These are phyloP conservation scores for Closterium sp. DNA, from an alignment of 139 green algal species.

Conservation along the genomic window DNA sequence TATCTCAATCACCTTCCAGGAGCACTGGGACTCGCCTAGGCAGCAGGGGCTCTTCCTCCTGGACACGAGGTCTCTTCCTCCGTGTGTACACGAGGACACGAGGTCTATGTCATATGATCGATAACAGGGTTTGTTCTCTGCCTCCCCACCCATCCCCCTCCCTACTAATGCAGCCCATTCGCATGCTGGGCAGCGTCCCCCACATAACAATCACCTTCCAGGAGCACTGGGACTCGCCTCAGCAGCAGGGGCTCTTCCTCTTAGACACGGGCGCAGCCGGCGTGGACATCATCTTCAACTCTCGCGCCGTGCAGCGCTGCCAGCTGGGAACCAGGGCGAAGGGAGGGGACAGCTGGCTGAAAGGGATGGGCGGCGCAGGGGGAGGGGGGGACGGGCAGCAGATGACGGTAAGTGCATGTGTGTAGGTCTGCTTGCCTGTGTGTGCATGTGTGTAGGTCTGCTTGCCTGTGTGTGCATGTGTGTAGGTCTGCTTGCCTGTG, in stretches of 20 bases:
- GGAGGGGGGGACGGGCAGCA: not conserved
- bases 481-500: too few species aligned
- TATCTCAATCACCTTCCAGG: not conserved
- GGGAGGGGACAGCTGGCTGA: not conserved
- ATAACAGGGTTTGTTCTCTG: too few species aligned
- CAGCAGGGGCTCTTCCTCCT: not conserved
- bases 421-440: too few species aligned
- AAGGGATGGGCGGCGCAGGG: not conserved
- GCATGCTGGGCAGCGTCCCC: not conserved
- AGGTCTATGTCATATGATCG: too few species aligned
- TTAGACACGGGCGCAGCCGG: not conserved
- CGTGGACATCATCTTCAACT: not conserved
- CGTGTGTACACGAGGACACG: too few species aligned
- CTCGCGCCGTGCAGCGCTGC: not conserved
- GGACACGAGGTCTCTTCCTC: too few species aligned
- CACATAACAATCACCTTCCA: not conserved
- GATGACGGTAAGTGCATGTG: not conserved
- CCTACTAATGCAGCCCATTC: not conserved
- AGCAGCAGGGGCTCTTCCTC: not conserved
- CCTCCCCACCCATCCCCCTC: too few species aligned
- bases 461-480: too few species aligned
- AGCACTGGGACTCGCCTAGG: not conserved
- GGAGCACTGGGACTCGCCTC: not conserved
- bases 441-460: too few species aligned
- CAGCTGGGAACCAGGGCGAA: not conserved